Percentiles rank a stretch among this genome's conserved stretches.
Conservation (phyloP, 1,284 basidiomycete species). For the Ustilago nuda region DNA sequence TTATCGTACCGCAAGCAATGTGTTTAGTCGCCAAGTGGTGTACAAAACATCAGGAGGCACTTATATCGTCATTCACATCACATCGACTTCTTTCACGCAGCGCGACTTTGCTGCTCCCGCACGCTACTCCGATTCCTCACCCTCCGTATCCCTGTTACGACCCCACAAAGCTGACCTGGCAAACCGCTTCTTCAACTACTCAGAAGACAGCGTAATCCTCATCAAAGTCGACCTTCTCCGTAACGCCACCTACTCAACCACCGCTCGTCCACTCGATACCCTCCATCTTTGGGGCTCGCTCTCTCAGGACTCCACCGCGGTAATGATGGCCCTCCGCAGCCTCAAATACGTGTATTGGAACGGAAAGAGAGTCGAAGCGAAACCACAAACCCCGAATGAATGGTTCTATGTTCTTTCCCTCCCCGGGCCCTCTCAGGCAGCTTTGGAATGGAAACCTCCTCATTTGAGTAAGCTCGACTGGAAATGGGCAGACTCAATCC, state of each 20-base stretch:
- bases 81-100: slow-evolving; percentile 9
- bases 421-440: slow-evolving; percentile 19
- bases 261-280: slow-evolving; percentile 24
- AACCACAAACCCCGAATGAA: background rate
- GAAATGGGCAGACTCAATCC: slow-evolving; percentile 79
- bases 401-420: slow-evolving; percentile 23
- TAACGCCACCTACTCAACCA: slow-evolving; percentile 43
- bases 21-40: background rate
- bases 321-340: slow-evolving; percentile 21
- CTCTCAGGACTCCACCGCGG: background rate
- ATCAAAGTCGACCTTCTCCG: slow-evolving; percentile 33
- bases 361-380: slow-evolving; percentile 13
- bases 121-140: background rate
- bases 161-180: slow-evolving; percentile 2
- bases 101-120: slow-evolving; percentile 28
- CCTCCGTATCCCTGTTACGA: background rate
- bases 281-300: slow-evolving; percentile 31
- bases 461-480: slow-evolving; percentile 71
- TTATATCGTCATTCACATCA: slow-evolving; percentile 14
- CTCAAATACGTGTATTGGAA: slow-evolving; percentile 39
- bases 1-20: background rate
- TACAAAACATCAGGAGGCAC: slow-evolving; percentile 22
- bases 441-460: slow-evolving; percentile 25
- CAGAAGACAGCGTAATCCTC: slow-evolving; percentile 30
- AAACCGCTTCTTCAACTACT: slow-evolving; percentile 32